A percentile compares a stretch with the other conserved stretches of the same genome.
Evolutionary conservation across 495 filamentous ascomycete genomes (phyloP).

Genomic region (Hypoxylon intermedium): DNA sequence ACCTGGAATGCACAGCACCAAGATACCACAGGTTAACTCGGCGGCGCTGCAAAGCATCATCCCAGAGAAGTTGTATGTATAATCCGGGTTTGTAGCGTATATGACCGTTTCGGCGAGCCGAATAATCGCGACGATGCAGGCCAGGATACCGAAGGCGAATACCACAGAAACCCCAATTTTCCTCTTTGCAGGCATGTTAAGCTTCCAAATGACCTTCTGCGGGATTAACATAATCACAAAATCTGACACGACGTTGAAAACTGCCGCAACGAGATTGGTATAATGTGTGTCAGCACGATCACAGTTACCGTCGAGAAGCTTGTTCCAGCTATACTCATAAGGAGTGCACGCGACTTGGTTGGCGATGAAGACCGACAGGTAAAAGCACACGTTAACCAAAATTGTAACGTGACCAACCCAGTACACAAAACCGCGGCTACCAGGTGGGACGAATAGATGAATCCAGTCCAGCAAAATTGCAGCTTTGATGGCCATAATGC

Average conservation of each 20-base stretch:
- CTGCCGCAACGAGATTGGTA: constrained; percentile 17
- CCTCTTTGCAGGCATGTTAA: constrained; percentile 35
- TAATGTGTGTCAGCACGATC: constrained; percentile 27
- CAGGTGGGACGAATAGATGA: background rate
- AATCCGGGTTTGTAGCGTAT: constrained; percentile 15
- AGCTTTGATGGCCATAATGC: background rate
- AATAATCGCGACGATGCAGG: constrained; percentile 34
- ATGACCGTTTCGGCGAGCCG: constrained; percentile 25
- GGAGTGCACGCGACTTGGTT: constrained; percentile 49
- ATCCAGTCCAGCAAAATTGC: constrained; percentile 6
- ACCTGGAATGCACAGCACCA: constrained; percentile 29
- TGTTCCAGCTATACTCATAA: constrained; percentile 41
- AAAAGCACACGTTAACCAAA: background rate
- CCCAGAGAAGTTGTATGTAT: constrained; percentile 13
- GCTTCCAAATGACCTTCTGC: constrained; percentile 37
- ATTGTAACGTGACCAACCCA: background rate
- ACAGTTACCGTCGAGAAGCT: no score
- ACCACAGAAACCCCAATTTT: constrained; percentile 37
- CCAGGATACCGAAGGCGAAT: constrained; percentile 42
- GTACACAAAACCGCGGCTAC: background rate
- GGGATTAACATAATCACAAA: constrained; percentile 43
- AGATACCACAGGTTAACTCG: constrained; percentile 33
- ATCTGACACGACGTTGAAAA: constrained; percentile 37
- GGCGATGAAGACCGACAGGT: constrained; percentile 20
- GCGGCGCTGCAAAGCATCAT: constrained; percentile 28